Conservation (phyloP, 179 eudicot genomes). For the Silene coronaria region DNA sequence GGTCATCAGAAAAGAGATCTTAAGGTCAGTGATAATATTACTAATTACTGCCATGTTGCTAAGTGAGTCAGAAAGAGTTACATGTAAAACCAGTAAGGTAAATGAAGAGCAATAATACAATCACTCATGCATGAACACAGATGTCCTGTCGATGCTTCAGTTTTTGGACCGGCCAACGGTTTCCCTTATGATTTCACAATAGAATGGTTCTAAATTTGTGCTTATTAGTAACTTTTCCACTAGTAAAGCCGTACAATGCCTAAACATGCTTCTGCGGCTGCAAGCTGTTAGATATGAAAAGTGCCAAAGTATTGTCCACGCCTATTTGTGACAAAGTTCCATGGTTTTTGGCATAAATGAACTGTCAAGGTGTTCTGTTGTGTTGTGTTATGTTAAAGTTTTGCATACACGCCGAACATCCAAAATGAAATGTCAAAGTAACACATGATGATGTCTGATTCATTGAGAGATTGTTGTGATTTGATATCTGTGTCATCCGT, state of each 20-base stretch:
- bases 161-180: neutral
- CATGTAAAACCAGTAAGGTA: neutral
- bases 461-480: neutral
- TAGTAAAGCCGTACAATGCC: too few species aligned
- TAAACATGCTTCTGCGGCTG: too few species aligned
- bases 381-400: too few species aligned
- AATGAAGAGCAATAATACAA: neutral
- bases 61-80: neutral
- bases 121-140: too few species aligned
- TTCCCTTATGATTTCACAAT: neutral
- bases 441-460: neutral
- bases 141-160: neutral
- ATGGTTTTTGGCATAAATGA: too few species aligned
- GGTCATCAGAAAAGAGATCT: conserved; percentile 63
- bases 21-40: conserved; percentile 37
- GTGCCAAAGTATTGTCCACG: too few species aligned
- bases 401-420: too few species aligned
- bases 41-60: neutral
- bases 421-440: neutral
- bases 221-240: too few species aligned
- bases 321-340: too few species aligned
- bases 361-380: too few species aligned
- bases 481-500: too few species aligned
- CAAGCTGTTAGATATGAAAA: too few species aligned
- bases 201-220: neutral